These are phyloP conservation scores for Scleroderma bovista DNA, from an alignment of 768 basidiomycete genomes.

Conservation along the genomic window DNA sequence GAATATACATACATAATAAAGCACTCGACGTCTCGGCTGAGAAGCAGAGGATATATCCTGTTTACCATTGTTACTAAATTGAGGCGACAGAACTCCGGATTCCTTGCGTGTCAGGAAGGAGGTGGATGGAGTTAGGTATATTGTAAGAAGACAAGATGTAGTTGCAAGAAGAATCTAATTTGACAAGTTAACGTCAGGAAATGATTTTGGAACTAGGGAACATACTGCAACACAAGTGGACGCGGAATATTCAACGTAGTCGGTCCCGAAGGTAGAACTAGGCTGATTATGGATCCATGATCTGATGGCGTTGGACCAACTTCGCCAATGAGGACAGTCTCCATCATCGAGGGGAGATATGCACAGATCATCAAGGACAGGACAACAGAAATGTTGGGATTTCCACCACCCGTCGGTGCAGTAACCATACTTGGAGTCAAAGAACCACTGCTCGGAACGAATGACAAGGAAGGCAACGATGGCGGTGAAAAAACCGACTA, in stretches of 20 bases:
- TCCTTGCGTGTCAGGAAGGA: slow-evolving; percentile 89
- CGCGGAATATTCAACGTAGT: slow-evolving; percentile 57
- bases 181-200: neutral
- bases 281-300: slow-evolving; percentile 15
- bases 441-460: slow-evolving; percentile 81
- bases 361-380: slow-evolving; percentile 19
- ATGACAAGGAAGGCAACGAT: slow-evolving; percentile 83
- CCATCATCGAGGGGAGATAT: slow-evolving; percentile 22
- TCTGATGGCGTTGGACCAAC: slow-evolving; percentile 63
- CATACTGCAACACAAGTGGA: slow-evolving; percentile 79
- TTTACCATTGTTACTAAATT: slow-evolving; percentile 33
- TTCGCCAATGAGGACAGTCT: slow-evolving; percentile 62
- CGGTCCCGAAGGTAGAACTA: slow-evolving; percentile 16
- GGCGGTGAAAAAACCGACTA: slow-evolving; percentile 84
- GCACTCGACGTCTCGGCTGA: slow-evolving; percentile 52
- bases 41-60: slow-evolving; percentile 12
- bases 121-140: slow-evolving; percentile 83
- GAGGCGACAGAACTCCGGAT: slow-evolving; percentile 58
- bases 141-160: slow-evolving; percentile 72
- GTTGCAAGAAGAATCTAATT: slow-evolving; percentile 67
- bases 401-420: slow-evolving; percentile 67
- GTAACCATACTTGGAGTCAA: slow-evolving; percentile 90
- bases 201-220: slow-evolving; percentile 7
- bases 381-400: slow-evolving; percentile 81
- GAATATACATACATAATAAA: slow-evolving; percentile 69